phyloP scores from a whole-genome alignment of 1,284 basidiomycete species.

The Ustanciosporium gigantosporum region DNA sequence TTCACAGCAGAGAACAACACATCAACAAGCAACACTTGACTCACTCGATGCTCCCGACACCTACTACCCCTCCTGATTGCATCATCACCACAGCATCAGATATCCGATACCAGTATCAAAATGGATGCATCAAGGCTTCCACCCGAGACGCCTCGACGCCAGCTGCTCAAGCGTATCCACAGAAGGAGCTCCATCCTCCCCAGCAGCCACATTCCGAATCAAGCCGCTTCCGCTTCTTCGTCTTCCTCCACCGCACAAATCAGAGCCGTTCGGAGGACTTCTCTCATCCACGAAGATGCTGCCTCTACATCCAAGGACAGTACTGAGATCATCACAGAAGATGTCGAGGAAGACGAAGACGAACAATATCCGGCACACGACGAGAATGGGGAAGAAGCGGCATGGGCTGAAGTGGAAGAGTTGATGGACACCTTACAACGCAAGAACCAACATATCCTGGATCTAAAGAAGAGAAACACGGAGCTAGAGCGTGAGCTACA shows the following conservation, averaged over 20 bases:
- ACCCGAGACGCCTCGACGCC: conserved; percentile 37
- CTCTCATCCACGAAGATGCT: background rate
- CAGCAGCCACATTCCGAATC: conserved; percentile 9
- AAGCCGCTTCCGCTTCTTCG: conserved; percentile 7
- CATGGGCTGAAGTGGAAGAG: conserved; percentile 34
- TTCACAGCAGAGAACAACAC: no score
- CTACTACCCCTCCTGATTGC: no score
- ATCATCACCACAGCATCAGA: no score
- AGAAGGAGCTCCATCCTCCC: conserved; percentile 35
- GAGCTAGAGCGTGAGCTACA: conserved; percentile 25
- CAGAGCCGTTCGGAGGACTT: conserved; percentile 1
- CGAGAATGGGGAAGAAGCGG: conserved; percentile 31
- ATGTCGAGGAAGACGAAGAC: background rate
- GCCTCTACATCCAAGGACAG: background rate
- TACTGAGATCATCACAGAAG: no score
- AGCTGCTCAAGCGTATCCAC: conserved; percentile 43
- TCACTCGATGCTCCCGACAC: no score
- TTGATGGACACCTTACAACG: conserved; percentile 36
- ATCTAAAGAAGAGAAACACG: conserved; percentile 29
- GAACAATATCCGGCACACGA: background rate
- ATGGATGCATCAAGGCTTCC: conserved; percentile 23
- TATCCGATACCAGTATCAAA: no score
- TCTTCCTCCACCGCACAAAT: no score
- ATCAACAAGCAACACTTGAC: no score
- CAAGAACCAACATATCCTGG: conserved; percentile 35